Base-by-base conservation (phyloP, 352 stramenopile genomes). In the Phytophthora citricola region DNA sequence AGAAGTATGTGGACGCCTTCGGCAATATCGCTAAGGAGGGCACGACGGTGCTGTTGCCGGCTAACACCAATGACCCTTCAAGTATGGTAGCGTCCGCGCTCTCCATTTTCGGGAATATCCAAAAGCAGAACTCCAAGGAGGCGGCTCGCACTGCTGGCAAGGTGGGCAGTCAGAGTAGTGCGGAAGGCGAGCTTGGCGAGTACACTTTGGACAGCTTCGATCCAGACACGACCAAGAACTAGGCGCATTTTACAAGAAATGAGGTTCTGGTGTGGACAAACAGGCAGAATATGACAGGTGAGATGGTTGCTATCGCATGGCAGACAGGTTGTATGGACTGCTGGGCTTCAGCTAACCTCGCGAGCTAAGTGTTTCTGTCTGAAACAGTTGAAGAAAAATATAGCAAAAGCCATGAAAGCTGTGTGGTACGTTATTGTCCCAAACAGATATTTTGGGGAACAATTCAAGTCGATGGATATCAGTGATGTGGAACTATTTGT, bases 1-100 rank as follows among this genome's bases (percentile, higher is more conserved):
- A 97, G 71, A 95, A 97, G 75, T 97, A 97, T 76, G 85, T 97
- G 38, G 85, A 95, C 14, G 91, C 88, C n/a, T 97, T 97, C 66
- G 83, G 83, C 38, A 91, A 96, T 52, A 86, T 97, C 49, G 91
- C 91, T 22, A 96, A 97, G 76, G 91, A 96, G 56, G 83, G 81
- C 71, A 97, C 90, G 58, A 97, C 89, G 0, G 77, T 96, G 71
- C 70, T 96, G 40, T 68, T 96, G 29, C 89, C 89, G 1, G 69
- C 89, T 20, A 96, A 93, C 69, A 71, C 74, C 41, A 91, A 87
- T 63, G 91, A 97, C 39, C 86, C 89, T 54, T 92, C 89, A 46
- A 87, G 75, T 46, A 97, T 97, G 91, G 87, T 97, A 12, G 91
- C 91, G 39, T 95, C 91, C 4, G 91, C 91, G 22, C 81, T 97